phyloP scores from a whole-genome alignment of 2,329 filamentous ascomycete genomes.

The Fusarium avenaceum region DNA sequence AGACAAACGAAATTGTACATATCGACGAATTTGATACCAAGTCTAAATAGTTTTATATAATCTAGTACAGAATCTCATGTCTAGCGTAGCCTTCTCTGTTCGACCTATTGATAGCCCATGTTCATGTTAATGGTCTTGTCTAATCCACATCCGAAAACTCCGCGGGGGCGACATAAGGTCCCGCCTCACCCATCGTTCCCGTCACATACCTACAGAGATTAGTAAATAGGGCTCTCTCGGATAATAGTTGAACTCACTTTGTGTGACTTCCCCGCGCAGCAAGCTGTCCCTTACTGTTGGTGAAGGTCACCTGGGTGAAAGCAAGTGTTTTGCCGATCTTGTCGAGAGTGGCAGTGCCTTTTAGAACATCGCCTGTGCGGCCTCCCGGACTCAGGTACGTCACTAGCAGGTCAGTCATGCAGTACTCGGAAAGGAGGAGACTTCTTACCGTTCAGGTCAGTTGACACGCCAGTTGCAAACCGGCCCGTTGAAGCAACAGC shows the following conservation, averaged over 20 bases:
- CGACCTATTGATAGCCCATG: neutral
- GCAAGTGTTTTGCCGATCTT: conserved; percentile 76
- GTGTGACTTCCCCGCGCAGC: conserved; percentile 75
- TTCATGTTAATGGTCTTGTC: neutral
- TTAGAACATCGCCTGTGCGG: conserved; percentile 68
- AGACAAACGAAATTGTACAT: neutral
- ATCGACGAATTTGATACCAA: neutral
- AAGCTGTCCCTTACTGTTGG: conserved; percentile 69
- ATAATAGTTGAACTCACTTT: conserved; percentile 61
- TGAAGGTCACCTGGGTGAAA: conserved; percentile 71
- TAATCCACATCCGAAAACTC: conserved; percentile 55
- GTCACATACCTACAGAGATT: conserved; percentile 58
- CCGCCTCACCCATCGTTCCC: conserved; percentile 55
- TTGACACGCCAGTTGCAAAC: conserved; percentile 74
- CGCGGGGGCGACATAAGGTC: conserved; percentile 55
- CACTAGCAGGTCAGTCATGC: conserved; percentile 57
- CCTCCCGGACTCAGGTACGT: conserved; percentile 73
- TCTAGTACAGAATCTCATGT: neutral
- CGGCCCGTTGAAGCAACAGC: conserved; percentile 75
- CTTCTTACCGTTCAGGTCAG: conserved; percentile 70
- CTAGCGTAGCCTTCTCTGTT: neutral
- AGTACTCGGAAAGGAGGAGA: rapidly evolving
- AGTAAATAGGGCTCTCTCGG: neutral
- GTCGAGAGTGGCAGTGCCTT: conserved; percentile 70
- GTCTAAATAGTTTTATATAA: neutral